Evolutionary conservation across 768 basidiomycete species (phyloP), one percentile per base, ranked within the genome.

Genomic region (Suillus occidentalis): DNA sequence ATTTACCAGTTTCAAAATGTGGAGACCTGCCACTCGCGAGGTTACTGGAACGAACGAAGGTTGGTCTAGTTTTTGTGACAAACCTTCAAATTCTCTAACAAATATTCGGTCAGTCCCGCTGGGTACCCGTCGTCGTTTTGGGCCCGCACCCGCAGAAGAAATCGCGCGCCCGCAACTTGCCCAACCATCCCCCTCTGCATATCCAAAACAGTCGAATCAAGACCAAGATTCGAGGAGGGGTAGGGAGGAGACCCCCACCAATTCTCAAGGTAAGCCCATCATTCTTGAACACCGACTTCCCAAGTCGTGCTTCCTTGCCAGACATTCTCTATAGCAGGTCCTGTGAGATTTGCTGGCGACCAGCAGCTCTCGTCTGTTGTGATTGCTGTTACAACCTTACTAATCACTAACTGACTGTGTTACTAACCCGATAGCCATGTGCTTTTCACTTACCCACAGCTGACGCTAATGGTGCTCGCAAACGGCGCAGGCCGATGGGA

Each of bases 401-500:
- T 77, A 69, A 74, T 73, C 81, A 63, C 75, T 76, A 60, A 77
- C 80, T 78, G 65, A 77, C 39, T 59, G 58, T 31, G 58, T 59
- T 82, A 89, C 87, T 89, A 87, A 92, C 83, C 79, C 77, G 70
- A 81, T 77, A 73, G n/a, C 71, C 72, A 70, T 64, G 66, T 72
- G 67, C 79, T 82, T 70, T 77, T 77, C 72, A 80, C 78, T 81
- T 74, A 77, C 66, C 70, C 70, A 72, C 77, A 92, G 91, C 87
- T 84, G 88, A 91, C 75, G 84, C 89, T 63, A 92, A 94, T 75
- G 91, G 89, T 69, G 89, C 95, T 70, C 90, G 96, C 68, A 99
- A 99, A 81, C 88, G 97, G 68, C 91, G 94, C 70, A 97, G n/a
- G 95, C 73, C 92, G 97, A 64, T 99, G 96, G 96, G 97, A 69